These are phyloP conservation scores for Echria macrotheca DNA, from an alignment of 495 filamentous ascomycete species.

Conservation along the genomic window DNA sequence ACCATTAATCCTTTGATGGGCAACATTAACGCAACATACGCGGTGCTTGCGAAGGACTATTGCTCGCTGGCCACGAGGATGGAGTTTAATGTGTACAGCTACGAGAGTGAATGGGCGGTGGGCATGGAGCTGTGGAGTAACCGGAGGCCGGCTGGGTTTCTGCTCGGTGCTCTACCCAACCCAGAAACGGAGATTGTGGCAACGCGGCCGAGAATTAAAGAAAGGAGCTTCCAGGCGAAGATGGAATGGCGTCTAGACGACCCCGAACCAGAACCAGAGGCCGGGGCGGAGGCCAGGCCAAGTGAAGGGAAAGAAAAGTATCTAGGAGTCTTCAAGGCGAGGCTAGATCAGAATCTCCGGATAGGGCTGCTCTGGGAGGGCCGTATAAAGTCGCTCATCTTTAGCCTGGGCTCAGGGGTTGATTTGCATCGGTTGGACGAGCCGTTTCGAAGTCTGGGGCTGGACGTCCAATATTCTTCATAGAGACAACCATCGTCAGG, in stretches of 20 bases:
- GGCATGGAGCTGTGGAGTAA: constrained; percentile 86
- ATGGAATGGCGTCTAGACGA: constrained; percentile 50
- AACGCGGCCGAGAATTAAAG: constrained; percentile 25
- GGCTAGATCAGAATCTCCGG: constrained; percentile 77
- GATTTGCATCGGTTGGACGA: constrained; percentile 67
- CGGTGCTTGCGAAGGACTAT: constrained; percentile 74
- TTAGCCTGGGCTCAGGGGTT: constrained; percentile 77
- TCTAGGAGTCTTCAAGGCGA: constrained; percentile 83
- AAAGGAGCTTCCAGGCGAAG: constrained; percentile 50
- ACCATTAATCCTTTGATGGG: constrained; percentile 92
- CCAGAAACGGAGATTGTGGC: constrained; percentile 17
- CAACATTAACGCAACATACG: constrained; percentile 82
- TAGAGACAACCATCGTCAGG: too few species aligned
- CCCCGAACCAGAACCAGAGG: constrained; percentile 21
- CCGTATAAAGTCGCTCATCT: constrained; percentile 82
- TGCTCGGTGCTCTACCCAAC: constrained; percentile 32
- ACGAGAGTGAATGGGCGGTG: constrained; percentile 87
- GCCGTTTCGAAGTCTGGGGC: constrained; percentile 68
- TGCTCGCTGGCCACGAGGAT: constrained; percentile 83
- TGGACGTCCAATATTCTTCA: constrained; percentile 89
- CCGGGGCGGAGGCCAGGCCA: constrained; percentile 6
- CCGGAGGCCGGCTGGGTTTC: constrained; percentile 35
- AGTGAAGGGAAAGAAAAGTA: constrained; percentile 51
- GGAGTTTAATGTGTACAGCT: constrained; percentile 97
- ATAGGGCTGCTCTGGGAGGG: constrained; percentile 92